Evolutionary conservation across 768 basidiomycete genomes (phyloP), one percentile per base, ranked within the genome.

Genomic region (Pulveroboletus ravenelii): DNA sequence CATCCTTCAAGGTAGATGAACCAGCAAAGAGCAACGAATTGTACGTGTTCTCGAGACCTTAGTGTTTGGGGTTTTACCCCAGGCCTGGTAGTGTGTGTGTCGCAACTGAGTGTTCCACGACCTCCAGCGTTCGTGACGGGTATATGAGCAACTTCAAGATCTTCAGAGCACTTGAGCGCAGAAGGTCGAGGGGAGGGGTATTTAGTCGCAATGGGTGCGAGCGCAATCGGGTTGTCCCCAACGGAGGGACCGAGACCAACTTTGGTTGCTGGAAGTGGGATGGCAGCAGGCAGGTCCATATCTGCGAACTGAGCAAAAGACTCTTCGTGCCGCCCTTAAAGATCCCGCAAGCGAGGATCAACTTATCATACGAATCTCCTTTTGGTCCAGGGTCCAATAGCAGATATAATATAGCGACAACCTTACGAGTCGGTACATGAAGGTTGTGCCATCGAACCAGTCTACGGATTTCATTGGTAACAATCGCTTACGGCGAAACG

Each of bases 1-100:
- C 87, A 91, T 14, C 89, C 89, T 14, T 75, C 75, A 4, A 87
- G 66, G 52, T 84, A 82, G 41, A 85, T 45, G 10, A 73, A 68
- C 68, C 72, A 80, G 55, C 82, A 86, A 32, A 82, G 66, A 1
- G 81, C 63, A 15, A 67, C 56, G 50, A 84, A 78, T 52, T 87
- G 84, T 25, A 83, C 63, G 50, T 42, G 43, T 52, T 60, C 58
- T 34, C 55, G 54, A 41, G 34, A 45, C 23, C 51, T 61, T 10
- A 48, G 43, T 15, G 40, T 34, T 39, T 49, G 32, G 0, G 48
- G 35, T 36, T 58, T 58, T 23, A 43, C 41, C 35, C 15, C 51
- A 8, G 32, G 39, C 6, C 25, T 27, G 31, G 10, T 8, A 10
- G 13, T 31, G 64, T 27, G 20, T 35, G 23, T 38, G 10, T 45